Evolutionary conservation across 192 early-diverging fungal genomes (phyloP), one percentile per base, ranked within the genome.

Genomic region (Funneliformis mosseae): DNA sequence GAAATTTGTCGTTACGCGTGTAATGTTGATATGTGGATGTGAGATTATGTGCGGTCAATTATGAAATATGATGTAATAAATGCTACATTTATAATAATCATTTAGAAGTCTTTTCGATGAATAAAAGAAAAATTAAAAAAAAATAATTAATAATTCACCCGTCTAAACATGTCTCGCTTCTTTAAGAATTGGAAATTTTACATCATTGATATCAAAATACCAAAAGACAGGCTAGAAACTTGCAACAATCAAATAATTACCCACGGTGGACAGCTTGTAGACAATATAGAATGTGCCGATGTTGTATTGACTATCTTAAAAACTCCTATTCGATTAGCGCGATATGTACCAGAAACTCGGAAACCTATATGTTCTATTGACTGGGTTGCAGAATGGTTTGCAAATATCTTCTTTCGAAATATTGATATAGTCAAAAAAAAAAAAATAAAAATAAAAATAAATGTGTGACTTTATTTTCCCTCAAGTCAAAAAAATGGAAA

Each of bases 311-410:
- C 72, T 8, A 10, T 50, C 11, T 59, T 74, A 5, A 45, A 48
- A 74, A 46, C 72, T 14, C 72, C 45, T 3, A 4, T 46, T 7
- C 18, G 72, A 74, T 7, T 74, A 55, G 9, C 3, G 16, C 41
- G 72, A 18, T 48, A 74, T 59, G 21, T 74, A 9, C 10, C 25
- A 38, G 72, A 74, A 74, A 28, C 45, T 16, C 21, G 23, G 8
- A 74, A 74, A 74, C 45, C 45, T 8, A 74, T 74, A 21, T 12
- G 42, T 27, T 50, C 23, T n/a, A 74, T 74, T 50, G 72, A 74
- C 5, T 74, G 72, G 72, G 25, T 74, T 50, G 72, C 55, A 25
- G 16, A 23, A 55, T 74, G 72, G 72, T 74, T 10, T 21, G 45
- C 38, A 64, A 61, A 64, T 28, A 55, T 33, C 3, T 33, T 33